phyloP scores from a whole-genome alignment of 306 rosid species.

The Echinosophora koreensis region DNA sequence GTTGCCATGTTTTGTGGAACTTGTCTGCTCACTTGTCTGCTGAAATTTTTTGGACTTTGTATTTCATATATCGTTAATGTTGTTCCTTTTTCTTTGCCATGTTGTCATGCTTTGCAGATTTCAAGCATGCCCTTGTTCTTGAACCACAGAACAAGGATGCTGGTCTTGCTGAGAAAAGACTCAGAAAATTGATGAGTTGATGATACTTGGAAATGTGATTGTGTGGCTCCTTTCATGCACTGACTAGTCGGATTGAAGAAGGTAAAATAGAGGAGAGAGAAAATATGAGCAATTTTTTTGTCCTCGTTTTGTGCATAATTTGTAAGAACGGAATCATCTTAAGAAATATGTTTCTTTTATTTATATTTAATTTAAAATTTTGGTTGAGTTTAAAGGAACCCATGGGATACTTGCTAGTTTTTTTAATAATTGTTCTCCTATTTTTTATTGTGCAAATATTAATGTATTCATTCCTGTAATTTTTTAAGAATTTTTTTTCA shows the following conservation, averaged over 20 bases:
- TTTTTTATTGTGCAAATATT: too few species aligned
- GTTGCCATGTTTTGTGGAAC: constrained; percentile 20
- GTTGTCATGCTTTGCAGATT: constrained; percentile 56
- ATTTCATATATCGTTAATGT: background rate
- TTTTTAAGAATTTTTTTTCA: too few species aligned
- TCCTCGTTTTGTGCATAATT: constrained; percentile 35
- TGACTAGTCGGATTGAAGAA: background rate
- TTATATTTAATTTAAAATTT: too few species aligned
- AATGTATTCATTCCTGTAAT: too few species aligned
- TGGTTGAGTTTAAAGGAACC: too few species aligned
- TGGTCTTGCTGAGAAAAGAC: constrained; percentile 62
- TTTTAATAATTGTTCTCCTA: too few species aligned
- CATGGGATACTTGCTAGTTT: too few species aligned
- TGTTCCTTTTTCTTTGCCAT: background rate
- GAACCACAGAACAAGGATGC: constrained; percentile 80
- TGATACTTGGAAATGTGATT: background rate
- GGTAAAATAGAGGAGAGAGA: background rate
- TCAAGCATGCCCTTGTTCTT: constrained; percentile 75
- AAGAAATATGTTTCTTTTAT: too few species aligned
- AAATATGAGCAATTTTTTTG: constrained; percentile 21
- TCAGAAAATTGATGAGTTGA: constrained; percentile 61
- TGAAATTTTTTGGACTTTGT: background rate
- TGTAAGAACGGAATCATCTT: constrained; percentile 13
- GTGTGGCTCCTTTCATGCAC: constrained; percentile 9
- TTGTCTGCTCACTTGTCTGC: background rate